Percentiles rank a stretch among this genome's conserved stretches.
Evolutionary conservation across 2,329 filamentous ascomycete species (phyloP).

Genomic region (Talaromyces sp.): DNA sequence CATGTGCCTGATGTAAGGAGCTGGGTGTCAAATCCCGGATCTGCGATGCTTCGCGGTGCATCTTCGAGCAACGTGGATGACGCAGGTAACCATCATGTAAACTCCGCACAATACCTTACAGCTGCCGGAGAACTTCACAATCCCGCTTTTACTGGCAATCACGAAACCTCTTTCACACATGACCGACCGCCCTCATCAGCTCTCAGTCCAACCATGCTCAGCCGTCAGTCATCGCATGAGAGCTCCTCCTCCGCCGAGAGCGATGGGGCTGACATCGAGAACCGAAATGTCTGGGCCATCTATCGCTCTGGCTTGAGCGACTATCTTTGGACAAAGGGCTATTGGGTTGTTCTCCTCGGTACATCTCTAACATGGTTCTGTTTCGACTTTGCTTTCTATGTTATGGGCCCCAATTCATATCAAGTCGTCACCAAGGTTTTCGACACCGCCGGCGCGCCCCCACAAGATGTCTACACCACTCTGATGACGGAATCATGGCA

Average conservation of each 20-base stretch:
- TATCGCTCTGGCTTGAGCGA: constrained; percentile 18
- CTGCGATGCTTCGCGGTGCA: background rate
- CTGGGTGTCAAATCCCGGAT: constrained; percentile 3
- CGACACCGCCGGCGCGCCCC: constrained; percentile 10
- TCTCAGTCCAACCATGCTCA: constrained; percentile 10
- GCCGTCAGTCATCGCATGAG: background rate
- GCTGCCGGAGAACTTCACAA: background rate
- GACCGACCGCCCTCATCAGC: constrained; percentile 11
- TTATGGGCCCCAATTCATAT: constrained; percentile 20
- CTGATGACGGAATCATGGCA: constrained; percentile 19
- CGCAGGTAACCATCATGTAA: background rate
- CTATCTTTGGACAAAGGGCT: constrained; percentile 19
- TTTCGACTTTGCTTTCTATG: constrained; percentile 23
- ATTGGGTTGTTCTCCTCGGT: constrained; percentile 20
- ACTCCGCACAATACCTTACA: background rate
- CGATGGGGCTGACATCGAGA: background rate
- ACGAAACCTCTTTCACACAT: background rate
- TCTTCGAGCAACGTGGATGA: constrained; percentile 1
- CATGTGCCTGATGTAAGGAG: background rate
- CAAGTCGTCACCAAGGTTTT: constrained; percentile 20
- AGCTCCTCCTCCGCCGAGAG: constrained; percentile 10
- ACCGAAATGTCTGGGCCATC: constrained; percentile 16
- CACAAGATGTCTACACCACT: constrained; percentile 16
- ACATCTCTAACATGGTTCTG: constrained; percentile 21
- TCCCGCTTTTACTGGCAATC: background rate